Evolutionary conservation across 2,329 filamentous ascomycete species (phyloP).

Genomic region (Ilyonectria robusta): DNA sequence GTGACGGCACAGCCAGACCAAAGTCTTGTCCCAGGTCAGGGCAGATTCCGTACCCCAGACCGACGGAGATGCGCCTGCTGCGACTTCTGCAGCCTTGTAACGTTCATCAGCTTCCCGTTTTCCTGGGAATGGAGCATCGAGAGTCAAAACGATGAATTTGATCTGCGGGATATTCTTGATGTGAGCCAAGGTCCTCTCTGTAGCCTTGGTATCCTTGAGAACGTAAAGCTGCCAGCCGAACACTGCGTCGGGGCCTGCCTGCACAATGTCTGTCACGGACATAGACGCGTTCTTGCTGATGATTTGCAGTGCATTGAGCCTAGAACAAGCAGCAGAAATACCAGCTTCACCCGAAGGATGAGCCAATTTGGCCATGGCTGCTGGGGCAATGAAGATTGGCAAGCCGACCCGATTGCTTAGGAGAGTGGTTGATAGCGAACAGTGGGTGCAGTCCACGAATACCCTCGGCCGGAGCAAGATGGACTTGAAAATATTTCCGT

Average conservation of each 20-base stretch:
- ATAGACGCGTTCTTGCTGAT: slow-evolving; percentile 76
- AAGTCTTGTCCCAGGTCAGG: slow-evolving; percentile 72
- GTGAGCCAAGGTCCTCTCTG: slow-evolving; percentile 54
- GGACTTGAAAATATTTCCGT: slow-evolving; percentile 79
- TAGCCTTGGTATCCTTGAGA: slow-evolving; percentile 67
- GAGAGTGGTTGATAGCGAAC: slow-evolving; percentile 78
- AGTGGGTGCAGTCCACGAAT: slow-evolving; percentile 83
- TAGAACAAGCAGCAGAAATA: slow-evolving; percentile 63
- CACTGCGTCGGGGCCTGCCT: slow-evolving; percentile 46
- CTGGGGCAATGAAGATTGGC: slow-evolving; percentile 74
- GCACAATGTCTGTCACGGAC: slow-evolving; percentile 66
- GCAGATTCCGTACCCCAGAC: slow-evolving; percentile 67
- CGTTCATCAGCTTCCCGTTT: slow-evolving; percentile 66
- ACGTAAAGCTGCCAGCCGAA: slow-evolving; percentile 77
- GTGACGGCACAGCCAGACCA: slow-evolving; percentile 61
- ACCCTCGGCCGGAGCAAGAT: slow-evolving; percentile 86
- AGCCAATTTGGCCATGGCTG: slow-evolving; percentile 72
- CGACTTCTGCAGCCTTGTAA: slow-evolving; percentile 64
- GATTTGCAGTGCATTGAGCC: slow-evolving; percentile 72
- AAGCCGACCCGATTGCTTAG: slow-evolving; percentile 65
- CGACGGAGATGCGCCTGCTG: slow-evolving; percentile 68
- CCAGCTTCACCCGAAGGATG: slow-evolving; percentile 74
- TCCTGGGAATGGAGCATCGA: slow-evolving; percentile 70
- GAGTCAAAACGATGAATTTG: slow-evolving; percentile 71
- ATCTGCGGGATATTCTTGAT: slow-evolving; percentile 80